Conservation (phyloP, 2,329 filamentous ascomycete species). For the Phaeosphaeriaceae sp. region DNA sequence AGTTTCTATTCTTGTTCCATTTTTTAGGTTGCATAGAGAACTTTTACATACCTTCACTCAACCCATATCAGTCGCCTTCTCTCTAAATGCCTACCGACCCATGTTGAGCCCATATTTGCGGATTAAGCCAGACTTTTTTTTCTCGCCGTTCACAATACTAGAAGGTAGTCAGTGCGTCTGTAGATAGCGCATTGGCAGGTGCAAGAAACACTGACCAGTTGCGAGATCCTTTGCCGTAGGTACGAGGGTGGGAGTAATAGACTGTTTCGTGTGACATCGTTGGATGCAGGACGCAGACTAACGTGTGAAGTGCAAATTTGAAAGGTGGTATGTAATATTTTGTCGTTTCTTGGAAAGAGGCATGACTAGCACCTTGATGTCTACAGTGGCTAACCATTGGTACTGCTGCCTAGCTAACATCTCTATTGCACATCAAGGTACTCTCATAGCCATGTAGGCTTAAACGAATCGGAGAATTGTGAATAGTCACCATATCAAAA, state of each 20-base stretch:
- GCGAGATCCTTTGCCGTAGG: conserved; percentile 93
- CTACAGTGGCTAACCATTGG: not conserved
- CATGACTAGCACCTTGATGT: not conserved
- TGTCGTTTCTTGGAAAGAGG: too few species aligned
- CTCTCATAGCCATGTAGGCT: too few species aligned
- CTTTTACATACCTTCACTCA: conserved; percentile 65
- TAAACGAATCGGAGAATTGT: too few species aligned
- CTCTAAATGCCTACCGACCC: conserved; percentile 71
- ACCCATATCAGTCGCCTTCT: conserved; percentile 70
- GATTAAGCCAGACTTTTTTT: conserved; percentile 80
- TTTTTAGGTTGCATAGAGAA: not conserved
- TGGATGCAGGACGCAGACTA: not conserved
- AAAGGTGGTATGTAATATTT: too few species aligned
- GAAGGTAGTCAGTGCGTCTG: not conserved
- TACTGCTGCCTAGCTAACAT: not conserved
- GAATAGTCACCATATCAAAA: too few species aligned
- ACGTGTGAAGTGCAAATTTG: not conserved
- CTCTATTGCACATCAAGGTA: too few species aligned
- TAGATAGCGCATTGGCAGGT: conserved; percentile 37
- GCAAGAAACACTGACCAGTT: conserved; percentile 69
- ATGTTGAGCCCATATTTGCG: conserved; percentile 97
- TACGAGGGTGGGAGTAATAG: conserved; percentile 97
- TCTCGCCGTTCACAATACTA: conserved; percentile 36
- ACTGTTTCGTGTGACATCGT: conserved; percentile 57
- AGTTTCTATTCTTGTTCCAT: not conserved